A percentile compares a stretch with the other conserved stretches of the same genome.
phyloP scores from a whole-genome alignment of 352 stramenopile genomes.

The Phytopythium oedochilum region DNA sequence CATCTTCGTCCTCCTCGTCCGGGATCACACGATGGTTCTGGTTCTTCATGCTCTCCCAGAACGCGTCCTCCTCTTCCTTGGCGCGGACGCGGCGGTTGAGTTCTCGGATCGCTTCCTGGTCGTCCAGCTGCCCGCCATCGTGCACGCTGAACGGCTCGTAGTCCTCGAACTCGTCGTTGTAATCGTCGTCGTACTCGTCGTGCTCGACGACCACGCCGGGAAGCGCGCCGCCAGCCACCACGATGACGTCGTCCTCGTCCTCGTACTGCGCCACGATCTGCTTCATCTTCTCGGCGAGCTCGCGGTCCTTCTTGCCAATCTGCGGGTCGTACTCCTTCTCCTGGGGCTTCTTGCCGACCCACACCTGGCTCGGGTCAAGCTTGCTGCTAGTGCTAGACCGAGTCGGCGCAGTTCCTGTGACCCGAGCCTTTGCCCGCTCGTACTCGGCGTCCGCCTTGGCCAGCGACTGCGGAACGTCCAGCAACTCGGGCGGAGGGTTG shows the following conservation, averaged over 20 bases:
- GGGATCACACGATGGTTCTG: slow-evolving; percentile 23
- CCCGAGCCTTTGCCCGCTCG: slow-evolving; percentile 16
- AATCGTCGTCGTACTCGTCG: slow-evolving; percentile 80
- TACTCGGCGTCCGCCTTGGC: slow-evolving; percentile 26
- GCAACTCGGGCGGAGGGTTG: slow-evolving; percentile 30
- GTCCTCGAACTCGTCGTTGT: slow-evolving; percentile 85
- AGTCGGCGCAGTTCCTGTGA: slow-evolving; percentile 11
- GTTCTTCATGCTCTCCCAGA: slow-evolving; percentile 72
- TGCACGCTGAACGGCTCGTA: slow-evolving; percentile 62
- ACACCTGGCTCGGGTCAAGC: slow-evolving; percentile 42
- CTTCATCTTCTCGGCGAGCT: slow-evolving; percentile 49
- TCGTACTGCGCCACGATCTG: slow-evolving; percentile 46
- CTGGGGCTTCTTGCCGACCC: slow-evolving; percentile 59
- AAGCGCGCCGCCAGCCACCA: not conserved
- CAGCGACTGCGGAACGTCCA: slow-evolving; percentile 25
- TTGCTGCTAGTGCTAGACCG: slow-evolving; percentile 28
- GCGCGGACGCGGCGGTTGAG: slow-evolving; percentile 47
- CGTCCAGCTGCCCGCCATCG: slow-evolving; percentile 34
- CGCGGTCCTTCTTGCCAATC: slow-evolving; percentile 36
- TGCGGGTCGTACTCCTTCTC: slow-evolving; percentile 61
- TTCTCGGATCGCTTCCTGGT: slow-evolving; percentile 47
- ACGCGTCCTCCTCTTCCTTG: slow-evolving; percentile 56
- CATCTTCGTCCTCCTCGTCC: slow-evolving; percentile 13
- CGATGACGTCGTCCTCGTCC: slow-evolving; percentile 32
- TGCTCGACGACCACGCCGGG: slow-evolving; percentile 12